Percentiles rank a stretch among this genome's conserved stretches.
These are phyloP conservation scores for Lactifluus echinatus DNA, from an alignment of 768 basidiomycete species.

Conservation along the genomic window DNA sequence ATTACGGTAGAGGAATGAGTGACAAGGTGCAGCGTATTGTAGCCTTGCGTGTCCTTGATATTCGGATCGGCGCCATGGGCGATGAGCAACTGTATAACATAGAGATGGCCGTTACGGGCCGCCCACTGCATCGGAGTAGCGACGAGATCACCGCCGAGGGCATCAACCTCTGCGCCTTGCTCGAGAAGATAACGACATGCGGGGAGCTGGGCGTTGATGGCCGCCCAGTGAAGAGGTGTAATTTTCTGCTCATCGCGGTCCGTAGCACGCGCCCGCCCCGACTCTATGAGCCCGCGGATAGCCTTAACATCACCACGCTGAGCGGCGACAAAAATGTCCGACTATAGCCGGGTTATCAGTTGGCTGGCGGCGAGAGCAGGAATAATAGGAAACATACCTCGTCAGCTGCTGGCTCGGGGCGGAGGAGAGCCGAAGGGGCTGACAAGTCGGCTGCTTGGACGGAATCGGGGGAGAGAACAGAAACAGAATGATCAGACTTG, in stretches of 20 bases:
- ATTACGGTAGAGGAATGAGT: slow-evolving; percentile 93
- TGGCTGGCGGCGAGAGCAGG: not conserved
- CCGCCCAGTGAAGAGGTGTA: slow-evolving; percentile 96
- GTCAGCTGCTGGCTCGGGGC: not conserved
- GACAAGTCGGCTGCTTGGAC: slow-evolving; percentile 41
- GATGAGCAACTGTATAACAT: slow-evolving; percentile 88
- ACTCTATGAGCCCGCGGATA: slow-evolving; percentile 59
- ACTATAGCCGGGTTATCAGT: slow-evolving; percentile 27
- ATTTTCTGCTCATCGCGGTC: slow-evolving; percentile 88
- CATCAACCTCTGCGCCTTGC: slow-evolving; percentile 91
- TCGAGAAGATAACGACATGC: slow-evolving; percentile 83
- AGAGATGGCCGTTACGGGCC: slow-evolving; percentile 92
- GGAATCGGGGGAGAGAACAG: slow-evolving; percentile 31
- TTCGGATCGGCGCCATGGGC: slow-evolving; percentile 88
- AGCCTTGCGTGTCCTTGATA: slow-evolving; percentile 86
- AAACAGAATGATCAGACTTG: slow-evolving; percentile 44
- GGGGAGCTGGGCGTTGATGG: slow-evolving; percentile 91
- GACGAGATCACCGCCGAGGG: slow-evolving; percentile 85
- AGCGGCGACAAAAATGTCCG: slow-evolving; percentile 73
- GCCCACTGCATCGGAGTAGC: slow-evolving; percentile 99
- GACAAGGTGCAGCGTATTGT: slow-evolving; percentile 91
- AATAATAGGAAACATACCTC: slow-evolving; percentile 1
- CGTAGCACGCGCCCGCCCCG: slow-evolving; percentile 58
- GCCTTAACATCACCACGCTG: slow-evolving; percentile 75
- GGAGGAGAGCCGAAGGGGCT: not conserved